Conservation (phyloP, 2,329 filamentous ascomycete species). For the Stromatinia cepivora region DNA sequence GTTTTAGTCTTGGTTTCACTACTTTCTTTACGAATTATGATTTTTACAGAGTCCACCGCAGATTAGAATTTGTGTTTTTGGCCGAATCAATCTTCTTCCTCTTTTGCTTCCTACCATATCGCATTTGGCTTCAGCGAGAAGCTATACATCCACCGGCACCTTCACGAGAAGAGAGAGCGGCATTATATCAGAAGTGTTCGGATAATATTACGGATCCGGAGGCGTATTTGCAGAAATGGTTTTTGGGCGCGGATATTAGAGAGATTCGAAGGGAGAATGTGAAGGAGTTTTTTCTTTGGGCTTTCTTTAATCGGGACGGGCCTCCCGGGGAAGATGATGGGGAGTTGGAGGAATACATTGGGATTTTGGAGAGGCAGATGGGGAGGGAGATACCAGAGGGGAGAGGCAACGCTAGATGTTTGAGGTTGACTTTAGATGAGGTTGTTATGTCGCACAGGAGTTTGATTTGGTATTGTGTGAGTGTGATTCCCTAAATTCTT, state of each 20-base stretch:
- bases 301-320: conserved; percentile 53
- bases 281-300: conserved; percentile 62
- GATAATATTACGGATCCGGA: conserved; percentile 54
- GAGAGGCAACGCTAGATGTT: conserved; percentile 51
- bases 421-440: conserved; percentile 58
- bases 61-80: conserved; percentile 46
- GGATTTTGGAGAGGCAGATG: conserved; percentile 52
- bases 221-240: conserved; percentile 58
- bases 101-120: conserved; percentile 53
- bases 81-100: conserved; percentile 58
- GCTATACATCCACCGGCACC: conserved; percentile 51
- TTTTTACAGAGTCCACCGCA: conserved; percentile 37
- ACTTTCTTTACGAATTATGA: conserved; percentile 39
- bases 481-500: conserved; percentile 28
- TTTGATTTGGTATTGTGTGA: conserved; percentile 57
- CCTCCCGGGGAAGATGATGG: conserved; percentile 49
- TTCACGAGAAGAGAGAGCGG: conserved; percentile 48
- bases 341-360: conserved; percentile 57
- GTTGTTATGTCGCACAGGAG: conserved; percentile 58
- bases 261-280: conserved; percentile 60
- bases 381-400: conserved; percentile 53
- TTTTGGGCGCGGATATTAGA: conserved; percentile 51
- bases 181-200: conserved; percentile 53
- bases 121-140: conserved; percentile 51
- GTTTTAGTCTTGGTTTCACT: conserved; percentile 38